Evolutionary conservation across 1,139 yeast species (phyloP).

Genomic region (Pneumocystis carinii): DNA sequence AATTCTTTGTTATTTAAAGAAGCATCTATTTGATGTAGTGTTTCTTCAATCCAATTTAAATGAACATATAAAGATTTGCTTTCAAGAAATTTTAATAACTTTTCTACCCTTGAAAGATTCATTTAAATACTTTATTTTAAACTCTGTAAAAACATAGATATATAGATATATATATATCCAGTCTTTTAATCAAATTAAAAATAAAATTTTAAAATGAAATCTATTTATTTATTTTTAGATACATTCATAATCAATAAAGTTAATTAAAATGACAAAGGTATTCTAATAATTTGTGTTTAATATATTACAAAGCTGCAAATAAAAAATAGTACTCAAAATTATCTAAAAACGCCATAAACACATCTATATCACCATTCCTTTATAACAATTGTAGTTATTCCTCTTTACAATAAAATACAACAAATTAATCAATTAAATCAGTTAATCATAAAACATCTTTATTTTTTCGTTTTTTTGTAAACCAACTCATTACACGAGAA

Average conservation of each 20-base stretch:
- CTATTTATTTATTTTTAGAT: background rate
- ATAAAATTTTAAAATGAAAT: background rate
- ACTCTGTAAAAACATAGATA: background rate
- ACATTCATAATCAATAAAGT: background rate
- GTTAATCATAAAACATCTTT: background rate
- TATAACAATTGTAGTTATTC: background rate
- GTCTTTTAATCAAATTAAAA: background rate
- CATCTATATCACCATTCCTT: background rate
- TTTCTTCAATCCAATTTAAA: background rate
- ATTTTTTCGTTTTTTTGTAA: background rate
- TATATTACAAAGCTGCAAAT: background rate
- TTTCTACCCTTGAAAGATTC: background rate
- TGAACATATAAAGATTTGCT: background rate
- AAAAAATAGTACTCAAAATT: background rate
- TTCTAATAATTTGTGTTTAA: background rate
- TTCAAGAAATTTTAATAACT: background rate
- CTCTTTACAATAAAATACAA: background rate
- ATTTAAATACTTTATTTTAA: background rate
- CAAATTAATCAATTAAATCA: background rate
- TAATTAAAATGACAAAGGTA: background rate
- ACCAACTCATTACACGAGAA: background rate
- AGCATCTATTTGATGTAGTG: background rate
- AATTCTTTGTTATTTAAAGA: background rate
- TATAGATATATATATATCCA: background rate
- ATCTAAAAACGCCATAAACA: background rate